Evolutionary conservation across 306 rosid genomes (phyloP), one percentile per base, ranked within the genome.

Genomic region (Cicer yamashitae): DNA sequence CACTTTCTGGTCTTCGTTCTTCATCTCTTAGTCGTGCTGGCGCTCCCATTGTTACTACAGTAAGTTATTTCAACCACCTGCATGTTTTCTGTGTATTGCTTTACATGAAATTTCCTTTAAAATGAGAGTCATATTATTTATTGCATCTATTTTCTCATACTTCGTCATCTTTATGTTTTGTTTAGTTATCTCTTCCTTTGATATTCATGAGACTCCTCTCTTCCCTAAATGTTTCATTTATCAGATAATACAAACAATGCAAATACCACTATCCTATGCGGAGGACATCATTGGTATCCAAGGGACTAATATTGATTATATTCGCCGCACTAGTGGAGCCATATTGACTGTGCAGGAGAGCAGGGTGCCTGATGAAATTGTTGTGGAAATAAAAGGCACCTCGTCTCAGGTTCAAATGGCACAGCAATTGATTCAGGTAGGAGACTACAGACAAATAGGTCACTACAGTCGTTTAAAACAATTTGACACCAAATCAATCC

Each of bases 241-340:
- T 74, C 84, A 93, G 98, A 84, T 93, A 69, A 78, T 91, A 37
- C 98, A 93, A 88, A 91, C 96, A 15, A 89, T 93, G 96, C 97
- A 91, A 89, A 87, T 93, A 76, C 98, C 98, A 38, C 77, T 93
- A 10, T 88, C 98, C 37, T 93, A 89, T 81, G 98, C 97, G 0
- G 98, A 93, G 84, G 96, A 91, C 76, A 93, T 93, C 61, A 91
- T 93, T 79, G 98, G 98, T 50, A 83, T 90, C 82, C 96, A 89
- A 87, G 98, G 98, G 78, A 47, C 87, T 50, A 93, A 86, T 86
- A 93, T 93, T 70, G 98, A 89, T 57, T 90, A 79, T 82, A 93
- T 93, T 79, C 97, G 97, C 15, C 91, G 96, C 17, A 84, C 87
- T 70, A 93, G 98, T 62, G 97, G 98, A 79, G 97, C 98, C 82